Conservation (phyloP, 2,329 filamentous ascomycete genomes). For the Coccinonectria pachysandricola region DNA sequence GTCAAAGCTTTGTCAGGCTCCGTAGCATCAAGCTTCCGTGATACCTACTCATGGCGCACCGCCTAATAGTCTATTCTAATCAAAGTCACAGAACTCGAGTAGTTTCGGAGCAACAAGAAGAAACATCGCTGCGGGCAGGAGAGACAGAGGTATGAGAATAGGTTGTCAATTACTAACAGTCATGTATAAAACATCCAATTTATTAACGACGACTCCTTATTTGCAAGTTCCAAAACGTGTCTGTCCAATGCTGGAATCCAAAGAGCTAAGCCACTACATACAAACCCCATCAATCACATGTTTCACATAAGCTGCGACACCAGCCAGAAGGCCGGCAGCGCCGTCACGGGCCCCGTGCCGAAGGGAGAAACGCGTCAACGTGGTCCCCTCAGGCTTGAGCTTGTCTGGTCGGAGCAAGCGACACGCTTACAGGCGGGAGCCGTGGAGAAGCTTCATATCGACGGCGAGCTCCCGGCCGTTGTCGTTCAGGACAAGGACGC, state of each 20-base stretch:
- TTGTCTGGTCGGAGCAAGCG: no score
- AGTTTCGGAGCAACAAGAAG: neutral
- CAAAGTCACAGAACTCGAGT: no score
- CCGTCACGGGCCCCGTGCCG: conserved; percentile 6
- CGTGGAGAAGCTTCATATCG: conserved; percentile 97
- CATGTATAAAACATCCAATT: conserved; percentile 35
- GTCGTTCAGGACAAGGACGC: conserved; percentile 92
- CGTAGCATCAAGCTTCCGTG: no score
- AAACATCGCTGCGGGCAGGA: no score
- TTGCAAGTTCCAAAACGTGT: conserved; percentile 23
- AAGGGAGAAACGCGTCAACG: no score
- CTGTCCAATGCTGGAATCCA: conserved; percentile 23
- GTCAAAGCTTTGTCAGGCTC: no score
- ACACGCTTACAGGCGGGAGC: conserved; percentile 49
- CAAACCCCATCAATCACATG: conserved; percentile 19
- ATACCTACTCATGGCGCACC: no score
- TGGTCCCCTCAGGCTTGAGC: no score
- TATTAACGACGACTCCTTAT: conserved; percentile 29
- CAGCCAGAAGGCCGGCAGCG: conserved; percentile 9
- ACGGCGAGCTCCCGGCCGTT: conserved; percentile 88
- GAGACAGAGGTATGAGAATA: conserved; percentile 16
- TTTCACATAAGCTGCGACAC: conserved; percentile 13
- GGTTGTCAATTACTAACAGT: conserved; percentile 24
- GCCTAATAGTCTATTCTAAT: no score
- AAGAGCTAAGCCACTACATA: conserved; percentile 13